phyloP scores from a whole-genome alignment of 139 green algal genomes.

The Coelastrella sp. region DNA sequence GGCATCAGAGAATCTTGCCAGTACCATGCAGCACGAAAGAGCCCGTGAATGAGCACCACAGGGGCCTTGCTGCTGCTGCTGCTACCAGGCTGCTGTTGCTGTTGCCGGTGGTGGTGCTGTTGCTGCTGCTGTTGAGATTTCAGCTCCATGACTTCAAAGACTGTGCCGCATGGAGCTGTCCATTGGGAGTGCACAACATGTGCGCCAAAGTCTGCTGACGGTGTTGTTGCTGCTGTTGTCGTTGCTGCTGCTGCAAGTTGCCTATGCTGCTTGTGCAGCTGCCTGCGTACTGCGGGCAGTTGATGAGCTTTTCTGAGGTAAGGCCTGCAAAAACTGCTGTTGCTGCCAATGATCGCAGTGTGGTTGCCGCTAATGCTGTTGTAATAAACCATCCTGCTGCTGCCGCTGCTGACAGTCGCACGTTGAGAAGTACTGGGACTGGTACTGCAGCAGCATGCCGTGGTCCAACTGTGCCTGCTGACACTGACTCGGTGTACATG shows the following conservation, averaged over 20 bases:
- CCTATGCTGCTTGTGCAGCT: not conserved
- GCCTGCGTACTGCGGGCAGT: not conserved
- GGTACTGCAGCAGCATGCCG: not conserved
- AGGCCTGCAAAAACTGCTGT: not conserved
- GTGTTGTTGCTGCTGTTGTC: not conserved
- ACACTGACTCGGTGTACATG: not conserved
- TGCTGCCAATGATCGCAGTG: not conserved
- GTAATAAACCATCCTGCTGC: not conserved
- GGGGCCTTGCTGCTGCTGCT: conserved; percentile 6
- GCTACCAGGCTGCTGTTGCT: not conserved
- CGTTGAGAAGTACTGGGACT: not conserved
- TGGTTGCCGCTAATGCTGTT: not conserved
- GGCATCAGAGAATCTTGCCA: conserved; percentile 34
- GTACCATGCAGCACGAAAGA: conserved; percentile 45
- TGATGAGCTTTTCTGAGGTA: not conserved
- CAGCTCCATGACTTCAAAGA: conserved; percentile 14
- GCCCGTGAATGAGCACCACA: conserved; percentile 38
- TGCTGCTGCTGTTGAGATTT: not conserved
- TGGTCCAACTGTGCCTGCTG: not conserved
- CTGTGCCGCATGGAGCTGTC: conserved; percentile 3
- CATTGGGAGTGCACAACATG: not conserved
- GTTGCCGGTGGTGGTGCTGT: not conserved
- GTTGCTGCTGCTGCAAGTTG: not conserved
- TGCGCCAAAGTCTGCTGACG: not conserved
- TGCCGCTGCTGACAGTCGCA: not conserved